phyloP scores from a whole-genome alignment of 176 grass and related monocot species.

The Cenchrus fungigraminus region DNA sequence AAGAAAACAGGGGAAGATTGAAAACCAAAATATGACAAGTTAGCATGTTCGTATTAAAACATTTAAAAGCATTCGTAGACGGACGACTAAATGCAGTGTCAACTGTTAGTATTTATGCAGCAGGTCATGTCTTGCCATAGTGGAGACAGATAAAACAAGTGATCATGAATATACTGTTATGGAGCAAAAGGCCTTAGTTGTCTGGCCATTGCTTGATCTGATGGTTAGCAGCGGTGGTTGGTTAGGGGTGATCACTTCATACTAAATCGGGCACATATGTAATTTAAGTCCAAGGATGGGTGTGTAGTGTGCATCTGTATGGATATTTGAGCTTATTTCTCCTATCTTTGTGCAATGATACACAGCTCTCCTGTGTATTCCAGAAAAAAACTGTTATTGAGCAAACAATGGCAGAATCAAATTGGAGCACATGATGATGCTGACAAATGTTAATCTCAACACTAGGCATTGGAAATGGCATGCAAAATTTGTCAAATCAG shows the following conservation, averaged over 20 bases:
- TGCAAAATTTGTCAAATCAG: neutral
- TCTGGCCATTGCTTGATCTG: too few species aligned
- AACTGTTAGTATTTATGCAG: conserved; percentile 15
- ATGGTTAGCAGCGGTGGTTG: too few species aligned
- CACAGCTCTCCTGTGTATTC: too few species aligned
- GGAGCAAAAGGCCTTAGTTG: neutral
- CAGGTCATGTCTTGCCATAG: conserved; percentile 1
- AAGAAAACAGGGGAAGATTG: neutral
- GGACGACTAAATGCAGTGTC: neutral
- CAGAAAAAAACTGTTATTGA: neutral
- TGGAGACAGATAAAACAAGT: neutral
- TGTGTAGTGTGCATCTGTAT: too few species aligned
- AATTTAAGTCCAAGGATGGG: too few species aligned
- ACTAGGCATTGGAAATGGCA: neutral
- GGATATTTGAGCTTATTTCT: too few species aligned
- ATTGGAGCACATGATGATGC: neutral
- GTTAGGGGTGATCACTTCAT: too few species aligned
- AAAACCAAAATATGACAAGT: neutral
- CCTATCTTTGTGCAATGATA: too few species aligned
- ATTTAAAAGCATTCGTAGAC: conserved; percentile 6
- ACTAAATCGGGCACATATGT: too few species aligned
- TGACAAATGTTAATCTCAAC: neutral
- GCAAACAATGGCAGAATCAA: neutral
- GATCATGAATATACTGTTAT: neutral
- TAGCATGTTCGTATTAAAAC: neutral